A percentile compares a stretch with the other conserved stretches of the same genome.
These are phyloP conservation scores for Alternaria sp. DNA, from an alignment of 2,329 filamentous ascomycete species.

Conservation along the genomic window DNA sequence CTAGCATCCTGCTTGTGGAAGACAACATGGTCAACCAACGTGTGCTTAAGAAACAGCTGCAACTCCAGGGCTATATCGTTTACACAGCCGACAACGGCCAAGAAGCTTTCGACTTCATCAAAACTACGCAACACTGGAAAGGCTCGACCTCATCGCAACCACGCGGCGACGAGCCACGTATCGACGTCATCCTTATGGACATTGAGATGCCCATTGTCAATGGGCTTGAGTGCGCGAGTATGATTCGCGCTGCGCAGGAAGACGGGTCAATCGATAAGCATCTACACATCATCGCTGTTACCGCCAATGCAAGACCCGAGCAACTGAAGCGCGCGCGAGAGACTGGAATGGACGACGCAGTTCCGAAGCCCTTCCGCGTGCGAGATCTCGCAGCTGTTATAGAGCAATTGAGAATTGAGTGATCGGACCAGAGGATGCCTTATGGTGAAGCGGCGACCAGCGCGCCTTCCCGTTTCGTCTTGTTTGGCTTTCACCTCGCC, in stretches of 20 bases:
- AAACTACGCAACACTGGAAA: not conserved
- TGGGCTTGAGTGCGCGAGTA: slow-evolving; percentile 27
- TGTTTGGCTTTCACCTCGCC: not conserved
- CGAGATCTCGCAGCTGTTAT: not conserved
- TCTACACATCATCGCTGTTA: slow-evolving; percentile 32
- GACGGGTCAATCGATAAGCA: slow-evolving; percentile 16
- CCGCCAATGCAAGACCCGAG: slow-evolving; percentile 36
- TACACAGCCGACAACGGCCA: slow-evolving; percentile 35
- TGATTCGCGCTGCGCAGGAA: slow-evolving; percentile 25
- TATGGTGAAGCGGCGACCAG: not conserved
- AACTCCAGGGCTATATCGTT: slow-evolving; percentile 27
- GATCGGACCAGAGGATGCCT: not conserved
- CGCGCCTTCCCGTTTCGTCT: not conserved
- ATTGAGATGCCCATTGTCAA: slow-evolving; percentile 44
- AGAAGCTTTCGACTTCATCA: slow-evolving; percentile 17
- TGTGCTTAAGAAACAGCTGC: slow-evolving; percentile 31
- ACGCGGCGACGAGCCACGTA: not conserved
- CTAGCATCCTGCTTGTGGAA: not conserved
- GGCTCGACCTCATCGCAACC: slow-evolving; percentile 18
- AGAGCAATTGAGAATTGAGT: not conserved
- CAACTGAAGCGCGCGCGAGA: slow-evolving; percentile 23
- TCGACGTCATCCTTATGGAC: slow-evolving; percentile 28
- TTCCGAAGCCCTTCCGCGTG: slow-evolving; percentile 5
- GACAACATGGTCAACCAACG: slow-evolving; percentile 43
- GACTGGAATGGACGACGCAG: slow-evolving; percentile 5